phyloP scores from a whole-genome alignment of 2,329 filamentous ascomycete genomes.

The Ustilaginoidea virens region DNA sequence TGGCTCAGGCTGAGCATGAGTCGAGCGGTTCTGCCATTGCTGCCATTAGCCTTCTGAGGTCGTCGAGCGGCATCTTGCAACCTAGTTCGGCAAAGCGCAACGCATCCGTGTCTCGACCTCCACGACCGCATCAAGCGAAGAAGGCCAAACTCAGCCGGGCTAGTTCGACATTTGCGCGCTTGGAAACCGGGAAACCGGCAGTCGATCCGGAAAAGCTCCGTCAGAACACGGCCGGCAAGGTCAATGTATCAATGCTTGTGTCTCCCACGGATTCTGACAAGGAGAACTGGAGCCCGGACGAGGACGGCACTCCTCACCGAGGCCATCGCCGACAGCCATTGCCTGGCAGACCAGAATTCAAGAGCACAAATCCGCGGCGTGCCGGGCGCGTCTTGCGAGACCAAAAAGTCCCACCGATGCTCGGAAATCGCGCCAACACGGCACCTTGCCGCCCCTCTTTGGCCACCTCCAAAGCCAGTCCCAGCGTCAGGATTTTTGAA shows the following conservation, averaged over 20 bases:
- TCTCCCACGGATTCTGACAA: slow-evolving; percentile 65
- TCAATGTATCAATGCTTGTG: slow-evolving; percentile 23
- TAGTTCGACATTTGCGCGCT: slow-evolving; percentile 44
- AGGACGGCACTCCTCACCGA: slow-evolving; percentile 16
- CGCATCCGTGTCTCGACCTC: slow-evolving; percentile 22
- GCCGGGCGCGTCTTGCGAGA: slow-evolving; percentile 25
- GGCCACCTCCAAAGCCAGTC: slow-evolving; percentile 11
- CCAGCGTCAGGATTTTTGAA: slow-evolving; percentile 35
- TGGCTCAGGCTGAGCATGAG: slow-evolving; percentile 67
- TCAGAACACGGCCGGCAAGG: slow-evolving; percentile 13
- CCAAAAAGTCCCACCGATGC: slow-evolving; percentile 17
- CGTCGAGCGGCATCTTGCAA: slow-evolving; percentile 39
- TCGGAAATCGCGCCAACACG: slow-evolving; percentile 24
- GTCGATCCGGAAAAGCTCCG: slow-evolving; percentile 13
- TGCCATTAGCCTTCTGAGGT: slow-evolving; percentile 67
- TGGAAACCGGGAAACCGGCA: slow-evolving; percentile 28
- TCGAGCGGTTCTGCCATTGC: slow-evolving; percentile 64
- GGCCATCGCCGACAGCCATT: slow-evolving; percentile 17
- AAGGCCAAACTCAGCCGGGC: slow-evolving; percentile 46
- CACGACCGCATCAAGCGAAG: slow-evolving; percentile 30
- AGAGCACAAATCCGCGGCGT: slow-evolving; percentile 22
- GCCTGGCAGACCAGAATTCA: slow-evolving; percentile 15
- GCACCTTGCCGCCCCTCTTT: slow-evolving; percentile 21
- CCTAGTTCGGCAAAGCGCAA: slow-evolving; percentile 53
- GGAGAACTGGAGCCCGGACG: slow-evolving; percentile 66